phyloP scores from a whole-genome alignment of 2,329 filamentous ascomycete genomes.

The Tolypocladium ophioglossoides region DNA sequence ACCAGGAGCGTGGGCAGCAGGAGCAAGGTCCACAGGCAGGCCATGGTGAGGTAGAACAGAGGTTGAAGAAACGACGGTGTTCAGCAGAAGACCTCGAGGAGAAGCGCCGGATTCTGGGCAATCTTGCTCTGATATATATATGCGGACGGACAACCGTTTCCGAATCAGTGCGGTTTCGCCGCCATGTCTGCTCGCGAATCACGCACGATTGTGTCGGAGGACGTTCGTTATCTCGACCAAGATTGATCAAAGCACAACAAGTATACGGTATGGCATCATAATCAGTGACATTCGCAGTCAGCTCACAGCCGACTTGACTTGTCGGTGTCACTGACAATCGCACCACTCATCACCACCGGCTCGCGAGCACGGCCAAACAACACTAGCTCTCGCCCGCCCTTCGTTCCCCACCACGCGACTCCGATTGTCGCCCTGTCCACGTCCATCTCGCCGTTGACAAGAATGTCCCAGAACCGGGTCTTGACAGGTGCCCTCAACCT shows the following conservation, averaged over 20 bases:
- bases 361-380: slow-evolving; percentile 16
- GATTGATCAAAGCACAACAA: background rate
- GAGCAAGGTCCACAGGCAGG: background rate
- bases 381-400: slow-evolving; percentile 42
- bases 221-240: background rate
- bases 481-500: slow-evolving; percentile 54
- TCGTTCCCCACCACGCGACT: slow-evolving; percentile 74
- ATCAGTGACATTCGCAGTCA: background rate
- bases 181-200: background rate
- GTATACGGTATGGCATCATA: background rate
- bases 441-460: slow-evolving; percentile 79
- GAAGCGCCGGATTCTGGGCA: too few species aligned
- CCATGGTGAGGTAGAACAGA: background rate
- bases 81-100: background rate
- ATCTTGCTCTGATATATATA: background rate
- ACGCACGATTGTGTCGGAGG: background rate
- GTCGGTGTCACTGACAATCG: slow-evolving; percentile 23
- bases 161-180: background rate
- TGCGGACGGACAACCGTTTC: background rate
- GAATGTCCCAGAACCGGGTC: slow-evolving; percentile 66
- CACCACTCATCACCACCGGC: slow-evolving; percentile 43
- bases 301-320: slow-evolving; percentile 25
- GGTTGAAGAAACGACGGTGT: background rate
- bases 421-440: slow-evolving; percentile 70
- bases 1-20: background rate